Evolutionary conservation across 108 stramenopile genomes (phyloP), one percentile per base, ranked within the genome.

Genomic region (Cyclotella sp.): DNA sequence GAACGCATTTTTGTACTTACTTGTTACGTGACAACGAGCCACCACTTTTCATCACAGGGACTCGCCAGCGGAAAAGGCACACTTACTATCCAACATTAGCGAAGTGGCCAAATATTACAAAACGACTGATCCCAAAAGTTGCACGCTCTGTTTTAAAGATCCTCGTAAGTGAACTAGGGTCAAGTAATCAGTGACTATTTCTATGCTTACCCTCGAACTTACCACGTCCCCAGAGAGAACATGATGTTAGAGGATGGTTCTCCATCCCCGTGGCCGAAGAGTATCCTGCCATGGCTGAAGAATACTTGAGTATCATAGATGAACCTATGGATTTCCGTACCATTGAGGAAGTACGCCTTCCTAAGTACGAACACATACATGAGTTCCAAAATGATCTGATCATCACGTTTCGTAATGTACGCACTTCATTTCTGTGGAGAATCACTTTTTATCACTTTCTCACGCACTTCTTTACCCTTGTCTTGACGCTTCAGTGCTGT

Each of bases 241-340:
- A 57, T 26, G 89, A 93, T 46, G 9, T 15, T 18, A 43, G 74
- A 16, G 68, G 66, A 15, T 53, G 66, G 7, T 95, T 95, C 60
- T 26, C 55, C 8, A 62, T 26, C 22, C 94, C 94, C 7, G 94
- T 92, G 22, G 59, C 71, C 9, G 94, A 95, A 60, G 29, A 57
- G 22, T 88, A 78, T 68, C 94, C 94, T 3, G 78, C 73, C 9
- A 67, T 95, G 4, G 83, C 83, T 6, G 74, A 82, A 11, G 62
- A 45, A 10, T 95, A 95, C 57, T 29, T 79, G 22, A 67, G 52
- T 26, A 53, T 66, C 14, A 70, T 95, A 14, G 43, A 78, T 27
- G 30, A 68, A 0, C 94, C 94, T 4, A 91, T 95, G 92, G 91
- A 92, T 63, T 89, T 95, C 53, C 81, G 88, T 59, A 93, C 94